Evolutionary conservation across 2,329 filamentous ascomycete species (phyloP), one percentile per base, ranked within the genome.

Genomic region (Colletotrichum neosansevieriae): DNA sequence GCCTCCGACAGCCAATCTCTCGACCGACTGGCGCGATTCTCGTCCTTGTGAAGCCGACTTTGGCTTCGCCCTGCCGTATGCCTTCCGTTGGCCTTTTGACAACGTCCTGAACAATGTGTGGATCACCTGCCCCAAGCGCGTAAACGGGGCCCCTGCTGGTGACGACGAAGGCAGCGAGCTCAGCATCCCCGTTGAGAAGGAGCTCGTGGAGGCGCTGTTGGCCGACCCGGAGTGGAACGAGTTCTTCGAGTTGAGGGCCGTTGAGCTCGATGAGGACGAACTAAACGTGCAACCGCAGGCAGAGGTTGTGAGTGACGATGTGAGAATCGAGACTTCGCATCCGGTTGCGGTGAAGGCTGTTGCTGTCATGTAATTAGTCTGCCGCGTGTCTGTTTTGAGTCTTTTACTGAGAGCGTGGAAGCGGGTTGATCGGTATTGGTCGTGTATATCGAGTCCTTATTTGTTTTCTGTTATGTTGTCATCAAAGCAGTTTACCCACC

Each of bases 81-180:
- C 74, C 0, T 79, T 79, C 36, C 76, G 79, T 9, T 76, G 78
- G 38, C 71, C 76, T 0, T 72, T 75, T 5, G 76, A 79, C 45
- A 71, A 66, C 0, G 72, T 79, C 3, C 75, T 74, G 0, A 69
- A 73, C 1, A 74, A 76, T 0, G 54, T 76, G 2, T 70, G 74
- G 2, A 57, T 75, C 4, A 70, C 78, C 0, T 81, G 80, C 42
- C 78, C 77, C 1, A 10, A 10, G 13, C 24, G 60, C 34, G 73
- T 77, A 3, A 73, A 77, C 0, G 67, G 66, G n/a, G 56, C 65
- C 4, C 71, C 71, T 1, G 67, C 73, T 0, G 73, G 72, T 9
- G 74, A 73, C 1, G 78, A 82, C 57, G 78, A 81, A 60, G 80
- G 80, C 0, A 73, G 67, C 2, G 78, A 79, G 72, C 74, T 82